Percentiles rank a stretch among this genome's conserved stretches.
Conservation (phyloP, 768 basidiomycete genomes). For the Boletales sp. region DNA sequence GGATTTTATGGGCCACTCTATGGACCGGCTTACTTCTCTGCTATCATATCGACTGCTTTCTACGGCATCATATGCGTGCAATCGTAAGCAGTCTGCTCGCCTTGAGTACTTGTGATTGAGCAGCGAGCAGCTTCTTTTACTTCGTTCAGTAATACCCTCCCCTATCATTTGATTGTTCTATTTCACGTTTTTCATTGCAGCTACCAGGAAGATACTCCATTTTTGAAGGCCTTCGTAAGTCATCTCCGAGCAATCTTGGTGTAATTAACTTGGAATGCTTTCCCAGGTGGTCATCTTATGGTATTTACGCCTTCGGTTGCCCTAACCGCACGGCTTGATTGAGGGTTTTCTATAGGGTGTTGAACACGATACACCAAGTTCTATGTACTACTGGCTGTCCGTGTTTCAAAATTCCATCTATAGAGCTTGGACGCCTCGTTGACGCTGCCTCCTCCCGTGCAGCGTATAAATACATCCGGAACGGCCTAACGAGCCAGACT, state of each 20-base stretch:
- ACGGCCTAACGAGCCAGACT: background rate
- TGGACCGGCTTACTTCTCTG: background rate
- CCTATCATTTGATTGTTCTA: too few relatives aligned
- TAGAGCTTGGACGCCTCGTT: background rate
- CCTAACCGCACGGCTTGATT: too few relatives aligned
- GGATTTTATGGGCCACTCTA: background rate
- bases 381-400: background rate
- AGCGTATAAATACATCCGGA: background rate
- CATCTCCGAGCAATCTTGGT: background rate
- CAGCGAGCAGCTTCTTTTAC: background rate
- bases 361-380: background rate
- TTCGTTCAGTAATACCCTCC: background rate
- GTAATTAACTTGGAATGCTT: background rate
- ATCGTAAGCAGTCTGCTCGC: background rate
- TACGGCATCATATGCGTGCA: slow-evolving; percentile 1
- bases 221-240: background rate
- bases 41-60: background rate
- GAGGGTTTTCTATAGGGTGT: background rate
- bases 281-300: background rate
- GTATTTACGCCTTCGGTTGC: background rate
- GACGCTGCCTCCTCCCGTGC: background rate
- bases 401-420: background rate
- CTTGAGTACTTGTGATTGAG: too few relatives aligned
- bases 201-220: background rate
- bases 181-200: background rate